phyloP scores from a whole-genome alignment of 352 stramenopile species.

The Pilasporangium apinafurcum region DNA sequence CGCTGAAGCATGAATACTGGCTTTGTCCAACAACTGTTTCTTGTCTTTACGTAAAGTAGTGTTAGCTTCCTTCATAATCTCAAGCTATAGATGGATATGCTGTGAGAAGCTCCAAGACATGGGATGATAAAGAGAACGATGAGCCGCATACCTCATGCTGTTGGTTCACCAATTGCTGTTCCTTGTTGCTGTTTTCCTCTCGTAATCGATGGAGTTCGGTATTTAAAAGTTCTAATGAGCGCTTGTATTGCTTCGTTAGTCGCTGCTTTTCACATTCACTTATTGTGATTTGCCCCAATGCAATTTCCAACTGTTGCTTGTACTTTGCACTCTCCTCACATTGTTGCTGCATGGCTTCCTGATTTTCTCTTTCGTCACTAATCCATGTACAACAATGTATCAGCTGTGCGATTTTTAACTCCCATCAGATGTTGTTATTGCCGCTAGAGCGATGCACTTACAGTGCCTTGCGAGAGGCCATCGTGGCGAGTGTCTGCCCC shows the following conservation, averaged over 20 bases:
- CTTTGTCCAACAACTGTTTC: constrained; percentile 16
- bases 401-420: no score
- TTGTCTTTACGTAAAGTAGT: constrained; percentile 14
- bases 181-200: constrained; percentile 2
- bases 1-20: background rate
- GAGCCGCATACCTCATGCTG: constrained; percentile 2
- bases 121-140: background rate
- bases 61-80: constrained; percentile 12
- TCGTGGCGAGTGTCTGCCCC: constrained; percentile 11
- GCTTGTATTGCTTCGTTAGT: constrained; percentile 23
- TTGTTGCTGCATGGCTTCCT: constrained; percentile 27
- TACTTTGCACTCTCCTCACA: constrained; percentile 14
- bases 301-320: constrained; percentile 16
- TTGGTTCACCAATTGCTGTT: background rate
- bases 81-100: no score
- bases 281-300: constrained; percentile 21
- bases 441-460: constrained; percentile 8
- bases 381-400: background rate
- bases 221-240: constrained; percentile 22
- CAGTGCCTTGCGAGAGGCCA: constrained; percentile 21
- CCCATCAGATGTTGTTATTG: background rate
- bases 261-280: constrained; percentile 20
- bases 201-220: constrained; percentile 11
- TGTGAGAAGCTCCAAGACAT: background rate
- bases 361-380: constrained; percentile 24